Evolutionary conservation across 2,329 filamentous ascomycete genomes (phyloP), one percentile per base, ranked within the genome.

Genomic region (Penicillium sp.): DNA sequence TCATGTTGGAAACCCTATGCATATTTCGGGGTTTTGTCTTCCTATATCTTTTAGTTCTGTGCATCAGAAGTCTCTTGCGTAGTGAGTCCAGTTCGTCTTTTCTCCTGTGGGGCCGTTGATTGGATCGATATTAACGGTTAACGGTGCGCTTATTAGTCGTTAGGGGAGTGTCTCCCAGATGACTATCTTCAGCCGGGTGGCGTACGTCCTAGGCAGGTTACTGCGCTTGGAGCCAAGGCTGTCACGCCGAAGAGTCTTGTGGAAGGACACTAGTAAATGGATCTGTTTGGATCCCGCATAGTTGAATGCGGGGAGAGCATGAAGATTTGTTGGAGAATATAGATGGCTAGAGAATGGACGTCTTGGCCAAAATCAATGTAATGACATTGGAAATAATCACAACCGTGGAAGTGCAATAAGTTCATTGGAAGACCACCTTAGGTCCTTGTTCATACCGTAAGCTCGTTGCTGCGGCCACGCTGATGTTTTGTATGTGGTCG

Each of bases 111-210:
- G 72, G 0, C 70, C 68, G 3, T 57, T 83, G 29, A 68, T 79
- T 3, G 78, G 76, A 0, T 73, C 74, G 10, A 77, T 0, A 66
- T 76, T 39, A 74, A 71, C 44, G 76, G 76, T 76, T 39, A 74
- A 71, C 44, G 76, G 76, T 3, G 71, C 67, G 0, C 62, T 78
- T 38, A 59, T 81, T 3, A 64, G 70, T 3, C 57, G 44, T 8
- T 78, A 75, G 47, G 69, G 63, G 1, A 67, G 69, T 0, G 77
- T 70, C 49, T 49, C 57, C 1, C 49, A 74, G 52, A 63, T 66
- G 1, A 66, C 68, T 1, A 62, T 71, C 1, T 71, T 73, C 40
- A 72, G 67, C 45, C 70, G 69, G 1, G 47, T 55, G 5, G 56
- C 55, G 23, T 54, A 47, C 44, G 9, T 57, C 2, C 24, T 42